phyloP scores from a whole-genome alignment of 257 asterid genomes.

The Ilex asprella region DNA sequence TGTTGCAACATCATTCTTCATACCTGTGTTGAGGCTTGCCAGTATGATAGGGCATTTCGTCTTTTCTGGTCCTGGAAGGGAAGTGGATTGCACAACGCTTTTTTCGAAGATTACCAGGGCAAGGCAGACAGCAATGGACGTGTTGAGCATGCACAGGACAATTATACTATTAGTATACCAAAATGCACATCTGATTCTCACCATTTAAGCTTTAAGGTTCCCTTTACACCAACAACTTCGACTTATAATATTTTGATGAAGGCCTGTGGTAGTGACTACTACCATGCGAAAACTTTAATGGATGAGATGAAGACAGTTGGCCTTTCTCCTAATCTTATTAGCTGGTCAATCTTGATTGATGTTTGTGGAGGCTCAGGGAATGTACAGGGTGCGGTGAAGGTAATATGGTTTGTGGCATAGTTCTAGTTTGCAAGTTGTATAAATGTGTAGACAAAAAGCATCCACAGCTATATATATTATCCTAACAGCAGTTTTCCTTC shows the following conservation, averaged over 20 bases:
- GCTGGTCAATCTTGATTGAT: slow-evolving; percentile 85
- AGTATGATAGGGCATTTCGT: slow-evolving; percentile 90
- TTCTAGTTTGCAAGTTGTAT: slow-evolving; percentile 7
- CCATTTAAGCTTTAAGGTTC: slow-evolving; percentile 34
- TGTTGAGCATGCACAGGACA: slow-evolving; percentile 14
- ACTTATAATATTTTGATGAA: slow-evolving; percentile 90
- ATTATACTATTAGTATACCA: slow-evolving; percentile 6
- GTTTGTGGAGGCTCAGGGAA: slow-evolving; percentile 67
- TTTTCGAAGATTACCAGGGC: slow-evolving; percentile 20
- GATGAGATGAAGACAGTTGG: slow-evolving; percentile 79
- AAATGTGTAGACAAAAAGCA: slow-evolving; percentile 6
- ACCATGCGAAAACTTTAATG: slow-evolving; percentile 78
- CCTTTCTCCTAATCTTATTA: slow-evolving; percentile 75
- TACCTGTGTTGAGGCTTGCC: slow-evolving; percentile 85
- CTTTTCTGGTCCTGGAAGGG: slow-evolving; percentile 77
- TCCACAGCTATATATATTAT: neutral
- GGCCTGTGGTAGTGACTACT: slow-evolving; percentile 84
- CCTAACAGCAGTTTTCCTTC: slow-evolving; percentile 18
- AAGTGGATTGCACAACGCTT: slow-evolving; percentile 33
- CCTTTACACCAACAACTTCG: slow-evolving; percentile 71
- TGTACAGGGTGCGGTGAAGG: slow-evolving; percentile 62
- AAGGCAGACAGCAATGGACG: slow-evolving; percentile 9
- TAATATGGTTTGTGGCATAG: slow-evolving; percentile 19
- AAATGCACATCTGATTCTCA: slow-evolving; percentile 16
- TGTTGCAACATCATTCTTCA: slow-evolving; percentile 87